Percentiles rank a stretch among this genome's conserved stretches.
phyloP scores from a whole-genome alignment of 352 stramenopile species.

The Globisporangium paddicum region DNA sequence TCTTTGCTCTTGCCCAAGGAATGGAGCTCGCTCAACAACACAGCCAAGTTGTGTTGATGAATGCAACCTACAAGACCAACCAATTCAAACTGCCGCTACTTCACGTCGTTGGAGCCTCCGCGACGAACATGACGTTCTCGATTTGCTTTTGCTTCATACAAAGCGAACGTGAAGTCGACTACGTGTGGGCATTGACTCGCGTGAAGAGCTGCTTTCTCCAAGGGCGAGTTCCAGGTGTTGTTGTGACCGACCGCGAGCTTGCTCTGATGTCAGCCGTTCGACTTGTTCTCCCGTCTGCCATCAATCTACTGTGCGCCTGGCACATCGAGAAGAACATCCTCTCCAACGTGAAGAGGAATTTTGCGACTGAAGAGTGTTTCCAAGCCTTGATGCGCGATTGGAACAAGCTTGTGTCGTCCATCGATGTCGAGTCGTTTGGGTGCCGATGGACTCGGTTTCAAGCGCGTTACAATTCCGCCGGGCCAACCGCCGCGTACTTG shows the following conservation, averaged over 20 bases:
- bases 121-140: background rate
- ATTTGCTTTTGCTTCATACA: background rate
- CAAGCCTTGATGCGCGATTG: background rate
- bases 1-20: background rate
- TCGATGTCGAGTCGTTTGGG: background rate
- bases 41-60: background rate
- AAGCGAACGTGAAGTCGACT: background rate
- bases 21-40: background rate
- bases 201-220: background rate
- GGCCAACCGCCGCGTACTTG: background rate
- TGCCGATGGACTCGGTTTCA: background rate
- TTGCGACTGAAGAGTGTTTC: background rate
- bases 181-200: background rate
- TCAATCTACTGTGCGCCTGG: background rate
- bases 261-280: background rate
- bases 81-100: background rate
- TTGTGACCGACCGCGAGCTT: background rate
- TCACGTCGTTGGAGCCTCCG: background rate
- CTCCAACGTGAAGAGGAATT: background rate
- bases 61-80: background rate
- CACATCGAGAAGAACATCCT: background rate
- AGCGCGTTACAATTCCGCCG: background rate
- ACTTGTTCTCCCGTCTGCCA: background rate
- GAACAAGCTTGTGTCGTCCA: background rate
- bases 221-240: background rate